Conservation (phyloP, 371 early-diverging fungal species). For the Rhizopus delemar region DNA sequence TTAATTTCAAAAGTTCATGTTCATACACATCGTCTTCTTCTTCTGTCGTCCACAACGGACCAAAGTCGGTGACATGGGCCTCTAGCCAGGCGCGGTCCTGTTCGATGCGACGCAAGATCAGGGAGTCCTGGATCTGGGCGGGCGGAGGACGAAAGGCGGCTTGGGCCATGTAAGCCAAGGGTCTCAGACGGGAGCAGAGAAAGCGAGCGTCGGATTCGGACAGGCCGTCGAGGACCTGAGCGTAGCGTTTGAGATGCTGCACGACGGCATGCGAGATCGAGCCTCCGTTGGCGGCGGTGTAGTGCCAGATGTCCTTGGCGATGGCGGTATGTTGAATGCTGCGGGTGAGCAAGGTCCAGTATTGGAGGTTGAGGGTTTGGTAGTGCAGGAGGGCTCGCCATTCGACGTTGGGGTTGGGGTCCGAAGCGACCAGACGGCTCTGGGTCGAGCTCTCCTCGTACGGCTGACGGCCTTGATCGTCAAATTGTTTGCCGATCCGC, state of each 20-base stretch:
- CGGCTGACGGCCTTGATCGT: constrained; percentile 43
- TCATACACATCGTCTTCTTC: constrained; percentile 6
- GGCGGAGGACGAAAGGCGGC: constrained; percentile 28
- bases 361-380: constrained; percentile 52
- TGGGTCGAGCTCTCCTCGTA: constrained; percentile 28
- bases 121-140: background rate
- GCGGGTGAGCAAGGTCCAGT: constrained; percentile 53
- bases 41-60: constrained; percentile 23
- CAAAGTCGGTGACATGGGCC: constrained; percentile 25
- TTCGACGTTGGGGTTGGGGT: constrained; percentile 1
- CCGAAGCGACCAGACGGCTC: background rate
- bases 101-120: constrained; percentile 12
- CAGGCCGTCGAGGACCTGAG: constrained; percentile 11
- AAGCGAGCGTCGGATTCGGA: constrained; percentile 22
- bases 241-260: constrained; percentile 24
- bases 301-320: constrained; percentile 43
- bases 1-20: constrained; percentile 23
- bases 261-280: constrained; percentile 35
- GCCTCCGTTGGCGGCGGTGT: constrained; percentile 28
- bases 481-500: constrained; percentile 58
- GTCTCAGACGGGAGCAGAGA: constrained; percentile 23
- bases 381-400: constrained; percentile 33
- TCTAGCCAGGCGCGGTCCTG: constrained; percentile 27
- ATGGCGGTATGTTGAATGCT: constrained; percentile 48
- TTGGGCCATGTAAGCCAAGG: constrained; percentile 38